Conservation (phyloP, 495 filamentous ascomycete genomes). For the Lasiosphaeria hispida region DNA sequence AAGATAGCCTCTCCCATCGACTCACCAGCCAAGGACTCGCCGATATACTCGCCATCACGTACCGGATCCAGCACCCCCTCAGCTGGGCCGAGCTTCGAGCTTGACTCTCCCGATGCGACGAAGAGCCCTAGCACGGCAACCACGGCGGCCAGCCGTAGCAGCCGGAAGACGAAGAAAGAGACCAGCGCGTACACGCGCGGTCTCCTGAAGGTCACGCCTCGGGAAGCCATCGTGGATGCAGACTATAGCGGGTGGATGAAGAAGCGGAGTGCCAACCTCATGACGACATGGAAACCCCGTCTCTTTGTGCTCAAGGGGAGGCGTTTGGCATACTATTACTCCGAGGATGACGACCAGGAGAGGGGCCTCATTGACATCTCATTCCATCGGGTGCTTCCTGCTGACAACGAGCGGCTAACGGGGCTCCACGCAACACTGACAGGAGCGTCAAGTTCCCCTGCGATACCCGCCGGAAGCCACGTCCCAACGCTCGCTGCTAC, state of each 20-base stretch:
- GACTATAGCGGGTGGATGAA: slow-evolving; percentile 99
- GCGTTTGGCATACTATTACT: slow-evolving; percentile 94
- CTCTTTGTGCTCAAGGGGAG: slow-evolving; percentile 90
- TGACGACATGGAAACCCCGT: slow-evolving; percentile 95
- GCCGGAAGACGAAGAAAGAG: slow-evolving; percentile 75
- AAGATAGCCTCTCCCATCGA: slow-evolving; percentile 52
- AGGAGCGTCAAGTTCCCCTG: slow-evolving; percentile 73
- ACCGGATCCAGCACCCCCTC: slow-evolving; percentile 88
- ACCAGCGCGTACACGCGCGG: slow-evolving; percentile 92
- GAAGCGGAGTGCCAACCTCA: slow-evolving; percentile 91
- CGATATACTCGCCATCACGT: slow-evolving; percentile 64
- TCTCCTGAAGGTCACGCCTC: slow-evolving; percentile 74
- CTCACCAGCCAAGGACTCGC: slow-evolving; percentile 63
- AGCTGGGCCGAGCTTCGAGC: slow-evolving; percentile 72
- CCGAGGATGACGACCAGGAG: slow-evolving; percentile 86
- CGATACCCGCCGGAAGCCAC: slow-evolving; percentile 64
- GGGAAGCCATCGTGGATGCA: slow-evolving; percentile 79
- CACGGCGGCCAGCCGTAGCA: slow-evolving; percentile 38
- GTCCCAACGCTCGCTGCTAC: slow-evolving; percentile 52
- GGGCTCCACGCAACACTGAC: slow-evolving; percentile 89
- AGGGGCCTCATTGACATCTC: slow-evolving; percentile 97
- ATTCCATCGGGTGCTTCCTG: slow-evolving; percentile 89
- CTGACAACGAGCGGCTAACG: slow-evolving; percentile 88
- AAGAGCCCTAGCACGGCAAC: slow-evolving; percentile 52
- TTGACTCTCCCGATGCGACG: slow-evolving; percentile 65